Evolutionary conservation across 345 rosid species (phyloP).

Genomic region (Camelina hispida): DNA sequence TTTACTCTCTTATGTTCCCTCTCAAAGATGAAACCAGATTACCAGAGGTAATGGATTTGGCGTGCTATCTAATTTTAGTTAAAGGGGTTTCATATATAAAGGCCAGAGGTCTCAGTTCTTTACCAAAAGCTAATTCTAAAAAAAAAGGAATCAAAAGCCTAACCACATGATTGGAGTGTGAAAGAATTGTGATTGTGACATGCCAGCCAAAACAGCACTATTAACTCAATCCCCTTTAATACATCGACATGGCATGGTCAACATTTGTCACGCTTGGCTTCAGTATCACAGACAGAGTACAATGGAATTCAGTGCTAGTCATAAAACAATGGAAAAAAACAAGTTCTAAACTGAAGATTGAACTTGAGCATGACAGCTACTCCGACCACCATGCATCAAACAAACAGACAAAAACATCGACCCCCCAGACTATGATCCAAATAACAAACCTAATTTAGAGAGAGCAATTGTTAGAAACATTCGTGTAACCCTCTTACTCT

Average conservation of each 20-base stretch:
- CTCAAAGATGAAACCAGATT: conserved; percentile 9
- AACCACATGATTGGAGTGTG: conserved; percentile 15
- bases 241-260: conserved; percentile 17
- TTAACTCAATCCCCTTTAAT: not conserved
- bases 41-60: not conserved
- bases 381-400: not conserved
- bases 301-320: not conserved
- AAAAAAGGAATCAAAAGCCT: conserved; percentile 6
- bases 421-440: conserved; percentile 1
- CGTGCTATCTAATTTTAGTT: not conserved
- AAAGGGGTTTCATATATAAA: not conserved
- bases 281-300: not conserved
- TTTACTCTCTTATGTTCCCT: not conserved
- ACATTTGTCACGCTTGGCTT: conserved; percentile 10
- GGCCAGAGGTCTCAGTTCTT: not conserved
- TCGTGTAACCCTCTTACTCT: not conserved
- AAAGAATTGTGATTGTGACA: not conserved
- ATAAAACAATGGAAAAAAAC: not conserved
- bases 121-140: not conserved
- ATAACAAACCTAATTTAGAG: not conserved
- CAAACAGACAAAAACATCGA: not conserved
- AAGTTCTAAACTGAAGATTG: not conserved
- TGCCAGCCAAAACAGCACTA: conserved; percentile 20
- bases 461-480: not conserved
- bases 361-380: not conserved